phyloP scores from a whole-genome alignment of 768 basidiomycete genomes.

The Termitomyces sp. region DNA sequence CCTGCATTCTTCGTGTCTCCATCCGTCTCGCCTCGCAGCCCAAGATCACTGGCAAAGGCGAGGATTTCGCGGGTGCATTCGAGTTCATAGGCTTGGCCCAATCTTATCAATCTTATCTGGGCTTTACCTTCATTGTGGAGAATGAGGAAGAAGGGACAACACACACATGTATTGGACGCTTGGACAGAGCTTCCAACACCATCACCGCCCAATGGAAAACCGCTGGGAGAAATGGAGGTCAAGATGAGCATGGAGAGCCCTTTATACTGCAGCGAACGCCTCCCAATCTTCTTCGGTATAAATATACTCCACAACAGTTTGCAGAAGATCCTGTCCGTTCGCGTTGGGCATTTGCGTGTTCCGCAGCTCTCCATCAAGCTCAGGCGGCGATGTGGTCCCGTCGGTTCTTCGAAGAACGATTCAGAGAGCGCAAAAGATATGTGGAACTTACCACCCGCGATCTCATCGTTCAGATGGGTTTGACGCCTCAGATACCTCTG shows the following conservation, averaged over 20 bases:
- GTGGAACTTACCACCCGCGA: slow-evolving; percentile 26
- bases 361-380: slow-evolving; percentile 25
- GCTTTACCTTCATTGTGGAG: slow-evolving; percentile 21
- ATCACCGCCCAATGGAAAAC: slow-evolving; percentile 18
- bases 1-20: slow-evolving; percentile 25
- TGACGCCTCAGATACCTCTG: slow-evolving; percentile 28
- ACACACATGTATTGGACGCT: slow-evolving; percentile 20
- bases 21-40: slow-evolving; percentile 21
- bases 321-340: slow-evolving; percentile 26
- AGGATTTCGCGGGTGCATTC: slow-evolving; percentile 29
- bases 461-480: slow-evolving; percentile 25
- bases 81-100: slow-evolving; percentile 23
- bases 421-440: slow-evolving; percentile 26
- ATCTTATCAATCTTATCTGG: slow-evolving; percentile 13
- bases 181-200: slow-evolving; percentile 15
- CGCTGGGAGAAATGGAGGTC: slow-evolving; percentile 2
- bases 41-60: slow-evolving; percentile 28
- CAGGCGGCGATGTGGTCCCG: slow-evolving; percentile 30
- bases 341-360: slow-evolving; percentile 32
- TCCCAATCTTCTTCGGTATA: slow-evolving; percentile 26
- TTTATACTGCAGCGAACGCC: slow-evolving; percentile 26
- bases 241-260: slow-evolving; percentile 11
- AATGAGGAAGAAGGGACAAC: slow-evolving; percentile 27
- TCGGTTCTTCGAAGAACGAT: slow-evolving; percentile 26
- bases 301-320: slow-evolving; percentile 24